A percentile compares a stretch with the other conserved stretches of the same genome.
phyloP scores from a whole-genome alignment of 176 grass and related monocot species.

The Dendrocalamus sinicus region DNA sequence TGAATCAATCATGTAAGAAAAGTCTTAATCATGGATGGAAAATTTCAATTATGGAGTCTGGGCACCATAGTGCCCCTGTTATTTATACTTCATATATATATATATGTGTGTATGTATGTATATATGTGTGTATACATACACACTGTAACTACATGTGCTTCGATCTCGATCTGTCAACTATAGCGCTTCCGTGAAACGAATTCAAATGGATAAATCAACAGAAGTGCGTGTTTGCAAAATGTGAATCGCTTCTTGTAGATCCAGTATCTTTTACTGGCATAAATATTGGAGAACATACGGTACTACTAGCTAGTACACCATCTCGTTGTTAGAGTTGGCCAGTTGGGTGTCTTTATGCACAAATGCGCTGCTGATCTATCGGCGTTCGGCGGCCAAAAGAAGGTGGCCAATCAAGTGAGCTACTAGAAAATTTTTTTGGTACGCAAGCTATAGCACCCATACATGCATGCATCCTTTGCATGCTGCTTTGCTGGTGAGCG shows the following conservation, averaged over 20 bases:
- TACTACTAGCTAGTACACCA: neutral
- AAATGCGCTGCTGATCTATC: neutral
- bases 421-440: neutral
- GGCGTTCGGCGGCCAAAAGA: slow-evolving; percentile 19
- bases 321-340: neutral
- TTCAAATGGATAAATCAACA: neutral
- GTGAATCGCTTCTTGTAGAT: neutral
- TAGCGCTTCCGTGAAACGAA: neutral
- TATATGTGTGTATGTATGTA: too few species aligned
- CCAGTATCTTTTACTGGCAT: neutral
- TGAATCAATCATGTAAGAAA: too few species aligned
- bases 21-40: too few species aligned
- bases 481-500: neutral
- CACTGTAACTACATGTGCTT: neutral
- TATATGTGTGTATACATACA: too few species aligned
- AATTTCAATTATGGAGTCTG: too few species aligned
- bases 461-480: neutral
- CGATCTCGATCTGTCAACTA: neutral
- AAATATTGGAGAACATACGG: neutral
- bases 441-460: neutral
- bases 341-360: neutral
- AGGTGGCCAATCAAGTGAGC: neutral
- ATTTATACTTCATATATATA: too few species aligned
- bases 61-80: too few species aligned
- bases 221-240: neutral